Base-by-base conservation (phyloP, 208 protist species). In the Trypanosoma avium region DNA sequence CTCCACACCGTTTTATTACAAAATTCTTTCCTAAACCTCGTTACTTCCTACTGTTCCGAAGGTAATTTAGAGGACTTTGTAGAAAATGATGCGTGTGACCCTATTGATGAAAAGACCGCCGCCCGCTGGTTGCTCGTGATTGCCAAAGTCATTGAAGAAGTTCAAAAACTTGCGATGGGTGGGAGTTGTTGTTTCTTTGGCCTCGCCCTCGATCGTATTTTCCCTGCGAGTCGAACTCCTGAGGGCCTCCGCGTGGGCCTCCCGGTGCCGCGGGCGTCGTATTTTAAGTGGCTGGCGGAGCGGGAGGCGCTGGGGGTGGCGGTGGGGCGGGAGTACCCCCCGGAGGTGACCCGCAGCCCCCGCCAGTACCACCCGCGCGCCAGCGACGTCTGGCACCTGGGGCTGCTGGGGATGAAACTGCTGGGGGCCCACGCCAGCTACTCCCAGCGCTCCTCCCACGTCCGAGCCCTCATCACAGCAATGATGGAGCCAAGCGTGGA, bases 341-440 rank as follows among this genome's bases (percentile, higher is more conserved):
- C 85, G 0, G 84, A 94, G 70, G 83, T 86, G 32, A 10, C 88
- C 3, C 56, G 62, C 21, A 40, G 56, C n/a, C n/a, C n/a, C 17
- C 64, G 53, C 43, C 53, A 40, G 22, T 92, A 90, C 55, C 67
- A 92, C 61, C 42, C 66, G 15, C 67, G 46, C 0, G 53, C 79
- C 27, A 89, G 77, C 32, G 88, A 94, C 54, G 81, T 94, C 9
- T 94, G 88, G 85, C 81, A 84, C 49, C 70, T 94, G 5, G 88
- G 85, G 3, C 61, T 75, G 5, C 27, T 90, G 10, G 78, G 68
- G 3, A 61, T 74, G 54, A 61, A 81, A 27, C 57, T 94, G 30
- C 73, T 92, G 2, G 71, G 73, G 15, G 73, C 50, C 6, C 79
- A 84, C 32, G 65, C 79, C 0, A 57, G 67, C 1, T 65, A 82